Percentiles rank a stretch among this genome's conserved stretches.
Conservation (phyloP, 352 stramenopile species). For the Vaucheria bursata region DNA sequence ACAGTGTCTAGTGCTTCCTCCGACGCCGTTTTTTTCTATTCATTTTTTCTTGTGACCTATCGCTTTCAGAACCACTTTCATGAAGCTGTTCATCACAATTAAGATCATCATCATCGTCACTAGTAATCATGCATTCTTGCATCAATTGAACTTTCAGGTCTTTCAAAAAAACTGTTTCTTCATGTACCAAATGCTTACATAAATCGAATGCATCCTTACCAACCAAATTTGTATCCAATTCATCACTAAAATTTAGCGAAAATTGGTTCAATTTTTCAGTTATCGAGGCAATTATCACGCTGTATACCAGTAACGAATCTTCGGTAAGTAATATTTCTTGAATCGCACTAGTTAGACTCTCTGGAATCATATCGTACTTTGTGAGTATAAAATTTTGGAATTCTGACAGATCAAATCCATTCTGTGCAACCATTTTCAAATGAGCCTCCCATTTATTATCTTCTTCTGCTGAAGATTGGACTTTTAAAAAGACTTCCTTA, state of each 20-base stretch:
- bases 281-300: constrained; percentile 14
- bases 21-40: too few relatives aligned
- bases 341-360: constrained; percentile 23
- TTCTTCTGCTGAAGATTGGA: constrained; percentile 12
- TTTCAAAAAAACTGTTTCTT: constrained; percentile 25
- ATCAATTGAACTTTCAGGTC: constrained; percentile 39
- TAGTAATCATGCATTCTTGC: constrained; percentile 9
- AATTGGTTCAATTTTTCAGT: constrained; percentile 28
- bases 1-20: too few relatives aligned
- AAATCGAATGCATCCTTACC: constrained; percentile 13
- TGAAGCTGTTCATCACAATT: too few relatives aligned
- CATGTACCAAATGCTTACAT: constrained; percentile 18
- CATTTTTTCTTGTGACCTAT: too few relatives aligned
- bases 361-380: constrained; percentile 34
- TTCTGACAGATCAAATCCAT: not conserved
- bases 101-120: not conserved
- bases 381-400: constrained; percentile 22
- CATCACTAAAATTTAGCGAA: constrained; percentile 7
- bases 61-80: too few relatives aligned
- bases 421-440: constrained; percentile 21
- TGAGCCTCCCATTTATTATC: constrained; percentile 13
- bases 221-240: constrained; percentile 19
- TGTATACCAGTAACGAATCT: not conserved
- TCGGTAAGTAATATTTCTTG: constrained; percentile 5
- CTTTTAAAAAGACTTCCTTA: constrained; percentile 12